Percentiles rank a stretch among this genome's conserved stretches.
These are phyloP conservation scores for Tulasnella sp. DNA, from an alignment of 768 basidiomycete genomes.

Conservation along the genomic window DNA sequence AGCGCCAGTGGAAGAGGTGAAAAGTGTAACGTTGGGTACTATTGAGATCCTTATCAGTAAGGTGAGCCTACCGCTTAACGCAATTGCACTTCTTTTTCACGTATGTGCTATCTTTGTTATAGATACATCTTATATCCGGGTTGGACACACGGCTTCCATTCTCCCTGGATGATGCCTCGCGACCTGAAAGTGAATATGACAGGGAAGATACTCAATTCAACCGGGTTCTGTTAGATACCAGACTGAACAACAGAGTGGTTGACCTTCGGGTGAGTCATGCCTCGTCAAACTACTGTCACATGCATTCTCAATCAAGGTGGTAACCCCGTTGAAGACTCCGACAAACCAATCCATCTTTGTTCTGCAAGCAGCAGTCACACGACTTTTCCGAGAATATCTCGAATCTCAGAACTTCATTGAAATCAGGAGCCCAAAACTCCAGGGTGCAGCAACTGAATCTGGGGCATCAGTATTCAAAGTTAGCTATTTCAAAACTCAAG, in stretches of 20 bases:
- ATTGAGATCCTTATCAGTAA: slow-evolving; percentile 76
- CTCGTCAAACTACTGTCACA: background rate
- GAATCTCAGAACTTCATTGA: slow-evolving; percentile 67
- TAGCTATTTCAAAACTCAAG: slow-evolving; percentile 91
- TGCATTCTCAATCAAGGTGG: slow-evolving; percentile 4
- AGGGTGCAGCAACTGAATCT: slow-evolving; percentile 92
- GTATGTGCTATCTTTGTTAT: background rate
- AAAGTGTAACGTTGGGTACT: slow-evolving; percentile 77
- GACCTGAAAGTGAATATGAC: slow-evolving; percentile 63
- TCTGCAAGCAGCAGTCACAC: slow-evolving; percentile 76
- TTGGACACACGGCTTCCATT: slow-evolving; percentile 75
- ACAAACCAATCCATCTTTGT: slow-evolving; percentile 95
- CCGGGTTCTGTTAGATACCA: slow-evolving; percentile 78
- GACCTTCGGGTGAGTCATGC: slow-evolving; percentile 72
- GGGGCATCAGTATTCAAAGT: slow-evolving; percentile 98
- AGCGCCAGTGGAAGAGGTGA: slow-evolving; percentile 71
- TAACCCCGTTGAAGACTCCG: slow-evolving; percentile 24
- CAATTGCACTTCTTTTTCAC: no score
- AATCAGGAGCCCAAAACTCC: slow-evolving; percentile 95
- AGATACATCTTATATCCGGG: slow-evolving; percentile 75
- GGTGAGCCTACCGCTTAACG: no score
- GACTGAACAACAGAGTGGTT: slow-evolving; percentile 85
- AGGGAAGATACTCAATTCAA: slow-evolving; percentile 51
- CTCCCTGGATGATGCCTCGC: slow-evolving; percentile 80
- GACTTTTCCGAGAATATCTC: slow-evolving; percentile 76